These are phyloP conservation scores for Candida gorgasii DNA, from an alignment of 805 yeast genomes.

Conservation along the genomic window DNA sequence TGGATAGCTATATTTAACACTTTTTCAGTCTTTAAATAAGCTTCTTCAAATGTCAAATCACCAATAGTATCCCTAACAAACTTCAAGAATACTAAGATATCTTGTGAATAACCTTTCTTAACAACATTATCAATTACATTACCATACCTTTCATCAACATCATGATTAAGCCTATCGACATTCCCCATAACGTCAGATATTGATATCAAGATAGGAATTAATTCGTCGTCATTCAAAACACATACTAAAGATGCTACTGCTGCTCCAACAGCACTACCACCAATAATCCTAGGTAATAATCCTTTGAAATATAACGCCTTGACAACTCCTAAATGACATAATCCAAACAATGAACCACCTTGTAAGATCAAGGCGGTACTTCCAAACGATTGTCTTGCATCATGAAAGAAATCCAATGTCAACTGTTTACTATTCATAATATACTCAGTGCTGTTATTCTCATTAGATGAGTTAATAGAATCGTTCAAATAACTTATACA, in stretches of 20 bases:
- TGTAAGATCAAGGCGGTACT: conserved; percentile 87
- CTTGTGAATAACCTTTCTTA: conserved; percentile 83
- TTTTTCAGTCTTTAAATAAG: conserved; percentile 74
- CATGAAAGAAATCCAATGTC: conserved; percentile 78
- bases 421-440: conserved; percentile 53
- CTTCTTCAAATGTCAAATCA: conserved; percentile 90
- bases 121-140: conserved; percentile 74
- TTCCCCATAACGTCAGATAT: conserved; percentile 44
- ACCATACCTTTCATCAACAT: conserved; percentile 60
- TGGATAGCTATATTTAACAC: conserved; percentile 83
- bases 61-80: conserved; percentile 77
- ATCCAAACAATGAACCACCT: conserved; percentile 93
- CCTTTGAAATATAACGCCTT: conserved; percentile 76
- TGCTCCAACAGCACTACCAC: conserved; percentile 94
- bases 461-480: conserved; percentile 26
- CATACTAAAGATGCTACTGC: conserved; percentile 87
- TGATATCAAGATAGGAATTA: conserved; percentile 46
- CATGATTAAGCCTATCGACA: conserved; percentile 50
- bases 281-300: conserved; percentile 78
- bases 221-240: conserved; percentile 65
- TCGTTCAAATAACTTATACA: conserved; percentile 64
- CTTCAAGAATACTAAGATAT: conserved; percentile 73
- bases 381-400: conserved; percentile 84
- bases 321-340: conserved; percentile 92
- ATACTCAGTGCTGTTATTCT: conserved; percentile 30